Evolutionary conservation across 169 alveolate genomes (phyloP).

Genomic region (Blepharisma undulans): DNA sequence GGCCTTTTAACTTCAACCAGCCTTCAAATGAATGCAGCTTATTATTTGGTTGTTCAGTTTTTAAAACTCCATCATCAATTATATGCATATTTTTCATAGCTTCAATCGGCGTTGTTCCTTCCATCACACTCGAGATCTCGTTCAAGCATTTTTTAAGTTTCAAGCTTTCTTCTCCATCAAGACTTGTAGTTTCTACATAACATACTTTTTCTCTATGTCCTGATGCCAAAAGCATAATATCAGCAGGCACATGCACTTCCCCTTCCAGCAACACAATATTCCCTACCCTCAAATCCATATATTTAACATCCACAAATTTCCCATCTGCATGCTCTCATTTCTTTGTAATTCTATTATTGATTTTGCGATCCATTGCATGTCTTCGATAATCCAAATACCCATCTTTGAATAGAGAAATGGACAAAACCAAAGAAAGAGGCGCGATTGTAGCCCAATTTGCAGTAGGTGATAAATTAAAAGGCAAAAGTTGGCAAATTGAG

Average conservation of each 20-base stretch:
- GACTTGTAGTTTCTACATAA: constrained; percentile 73
- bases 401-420: constrained; percentile 77
- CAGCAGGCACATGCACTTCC: constrained; percentile 76
- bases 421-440: constrained; percentile 67
- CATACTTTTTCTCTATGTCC: constrained; percentile 52
- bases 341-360: constrained; percentile 62
- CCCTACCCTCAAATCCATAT: constrained; percentile 92
- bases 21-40: constrained; percentile 14
- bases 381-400: constrained; percentile 72
- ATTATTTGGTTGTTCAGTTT: constrained; percentile 5
- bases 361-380: constrained; percentile 59
- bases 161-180: constrained; percentile 77
- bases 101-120: not conserved
- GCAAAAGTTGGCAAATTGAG: constrained; percentile 56
- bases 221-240: constrained; percentile 61
- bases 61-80: not conserved
- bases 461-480: constrained; percentile 56
- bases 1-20: not conserved
- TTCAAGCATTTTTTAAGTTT: constrained; percentile 40
- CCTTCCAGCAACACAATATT: constrained; percentile 88
- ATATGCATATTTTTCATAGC: not conserved
- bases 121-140: not conserved
- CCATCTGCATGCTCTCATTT: constrained; percentile 27
- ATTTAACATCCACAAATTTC: constrained; percentile 46
- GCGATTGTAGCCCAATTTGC: constrained; percentile 53